Base-by-base conservation (phyloP, 768 basidiomycete genomes). In the Boletus sp. region DNA sequence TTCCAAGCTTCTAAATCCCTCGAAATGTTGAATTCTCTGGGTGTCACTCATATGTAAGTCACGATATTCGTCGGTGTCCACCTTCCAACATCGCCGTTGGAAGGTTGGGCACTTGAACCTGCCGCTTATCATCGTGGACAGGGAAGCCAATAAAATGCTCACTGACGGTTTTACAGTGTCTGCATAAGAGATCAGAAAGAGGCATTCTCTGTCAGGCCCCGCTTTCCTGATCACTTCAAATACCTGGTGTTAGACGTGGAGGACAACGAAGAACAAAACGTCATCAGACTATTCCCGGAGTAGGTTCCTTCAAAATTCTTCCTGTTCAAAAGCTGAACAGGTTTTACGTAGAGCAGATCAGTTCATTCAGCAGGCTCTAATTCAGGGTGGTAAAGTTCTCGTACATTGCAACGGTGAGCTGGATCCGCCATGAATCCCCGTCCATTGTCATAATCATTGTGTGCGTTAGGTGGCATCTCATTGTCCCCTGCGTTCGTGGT, bases 241-340 rank as follows among this genome's bases (percentile, higher is more conserved):
- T 97, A 97, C 71, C 71, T 93, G 67, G 84, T 86, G 1, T 77
- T 96, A 35, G 89, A 95, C 69, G 91, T 97, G 29, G 83, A 93
- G 69, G 94, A 97, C 71, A 92, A 84, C 62, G 93, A 95, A 71
- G 94, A 96, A 67, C 94, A 97, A 75, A 97, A 97, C 69, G 80
- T 97, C 40, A 96, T 97, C 64, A 81, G 90, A 29, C 75, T 94
- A 42, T 96, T 96, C 72, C 94, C 94, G n/a, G 69, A 71, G 94
- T 94, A 60, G 54, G 83, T 76, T 29, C 18, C 29, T 55, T 32
- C 5, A 20, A 5, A 10, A 30, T 12, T 51, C 28, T 18, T 45
- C 14, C 28, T 37, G 17, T 47, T 18, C 32, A 50, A 14, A 28
- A 5, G 33, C 44, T 57, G 12, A 55, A 54, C 17, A 44, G 52